A percentile compares a stretch with the other conserved stretches of the same genome.
phyloP scores from a whole-genome alignment of 2,329 filamentous ascomycete genomes.

The Trichothecium roseum region DNA sequence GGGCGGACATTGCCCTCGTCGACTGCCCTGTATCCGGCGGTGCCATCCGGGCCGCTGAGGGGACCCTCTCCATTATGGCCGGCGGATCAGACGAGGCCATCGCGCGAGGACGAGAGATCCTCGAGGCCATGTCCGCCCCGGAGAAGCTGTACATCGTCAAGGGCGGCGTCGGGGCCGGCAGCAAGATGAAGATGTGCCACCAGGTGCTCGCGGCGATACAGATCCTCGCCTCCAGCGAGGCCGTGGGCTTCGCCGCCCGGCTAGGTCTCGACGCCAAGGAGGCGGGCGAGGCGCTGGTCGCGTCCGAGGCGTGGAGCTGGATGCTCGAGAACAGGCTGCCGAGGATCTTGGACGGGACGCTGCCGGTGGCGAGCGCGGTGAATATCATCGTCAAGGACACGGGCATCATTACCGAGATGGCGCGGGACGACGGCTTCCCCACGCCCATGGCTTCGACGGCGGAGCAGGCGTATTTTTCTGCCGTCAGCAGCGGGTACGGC shows the following conservation, averaged over 20 bases:
- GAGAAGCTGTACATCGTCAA: constrained; percentile 52
- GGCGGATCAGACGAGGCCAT: constrained; percentile 48
- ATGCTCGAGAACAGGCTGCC: constrained; percentile 51
- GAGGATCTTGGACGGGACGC: constrained; percentile 39
- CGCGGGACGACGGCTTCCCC: constrained; percentile 45
- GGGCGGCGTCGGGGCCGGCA: constrained; percentile 51
- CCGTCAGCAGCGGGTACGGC: constrained; percentile 43
- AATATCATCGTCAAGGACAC: constrained; percentile 52
- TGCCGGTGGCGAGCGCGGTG: constrained; percentile 46
- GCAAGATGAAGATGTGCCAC: constrained; percentile 60
- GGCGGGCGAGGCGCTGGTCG: constrained; percentile 31
- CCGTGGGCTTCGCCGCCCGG: constrained; percentile 46
- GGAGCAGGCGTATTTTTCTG: constrained; percentile 55
- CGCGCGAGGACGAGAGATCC: constrained; percentile 43
- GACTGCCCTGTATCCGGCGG: constrained; percentile 18
- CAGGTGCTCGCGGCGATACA: constrained; percentile 56
- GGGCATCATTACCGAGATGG: constrained; percentile 58
- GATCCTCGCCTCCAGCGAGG: constrained; percentile 50
- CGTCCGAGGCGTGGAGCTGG: constrained; percentile 44
- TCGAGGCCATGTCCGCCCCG: constrained; percentile 52
- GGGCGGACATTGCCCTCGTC: constrained; percentile 46
- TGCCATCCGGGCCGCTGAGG: constrained; percentile 37
- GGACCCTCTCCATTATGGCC: constrained; percentile 65
- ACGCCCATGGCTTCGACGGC: constrained; percentile 50
- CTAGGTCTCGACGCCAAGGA: constrained; percentile 38